These are phyloP conservation scores for Hypoxylon sp. DNA, from an alignment of 2,329 filamentous ascomycete genomes.

Conservation along the genomic window DNA sequence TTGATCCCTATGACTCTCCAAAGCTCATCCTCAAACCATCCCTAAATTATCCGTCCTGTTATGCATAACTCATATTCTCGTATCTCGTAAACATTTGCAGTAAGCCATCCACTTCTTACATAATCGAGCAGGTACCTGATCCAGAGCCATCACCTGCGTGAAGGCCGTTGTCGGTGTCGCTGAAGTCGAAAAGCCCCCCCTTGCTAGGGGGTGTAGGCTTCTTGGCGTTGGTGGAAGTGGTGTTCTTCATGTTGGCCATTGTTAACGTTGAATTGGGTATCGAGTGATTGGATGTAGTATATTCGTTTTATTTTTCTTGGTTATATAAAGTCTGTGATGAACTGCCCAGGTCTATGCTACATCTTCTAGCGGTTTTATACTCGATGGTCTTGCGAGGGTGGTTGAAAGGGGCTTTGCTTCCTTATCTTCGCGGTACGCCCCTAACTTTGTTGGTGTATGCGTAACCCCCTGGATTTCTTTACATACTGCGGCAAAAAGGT, in stretches of 20 bases:
- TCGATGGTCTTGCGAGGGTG: neutral
- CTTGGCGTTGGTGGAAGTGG: conserved; percentile 14
- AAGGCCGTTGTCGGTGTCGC: conserved; percentile 35
- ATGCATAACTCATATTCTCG: conserved; percentile 16
- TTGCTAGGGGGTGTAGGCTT: conserved; percentile 35
- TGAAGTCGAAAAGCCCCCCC: conserved; percentile 43
- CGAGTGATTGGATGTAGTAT: neutral
- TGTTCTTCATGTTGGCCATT: conserved; percentile 36
- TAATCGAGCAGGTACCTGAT: conserved; percentile 32
- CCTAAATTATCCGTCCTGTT: neutral
- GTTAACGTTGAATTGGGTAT: conserved; percentile 12
- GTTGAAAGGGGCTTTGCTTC: neutral
- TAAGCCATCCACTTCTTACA: conserved; percentile 21
- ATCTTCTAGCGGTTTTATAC: conserved; percentile 26
- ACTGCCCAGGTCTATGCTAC: neutral
- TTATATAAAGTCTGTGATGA: conserved; percentile 2
- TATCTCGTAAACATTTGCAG: conserved; percentile 12
- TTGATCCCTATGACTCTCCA: conserved; percentile 11
- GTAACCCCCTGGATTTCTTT: conserved; percentile 1
- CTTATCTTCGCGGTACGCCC: neutral
- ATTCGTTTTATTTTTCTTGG: neutral
- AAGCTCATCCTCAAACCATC: conserved; percentile 6
- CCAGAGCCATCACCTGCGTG: conserved; percentile 9
- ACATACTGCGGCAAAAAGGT: conserved; percentile 3
- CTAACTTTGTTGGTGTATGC: conserved; percentile 1